phyloP scores from a whole-genome alignment of 2,329 filamentous ascomycete genomes.

The Leptographium galeiforme region DNA sequence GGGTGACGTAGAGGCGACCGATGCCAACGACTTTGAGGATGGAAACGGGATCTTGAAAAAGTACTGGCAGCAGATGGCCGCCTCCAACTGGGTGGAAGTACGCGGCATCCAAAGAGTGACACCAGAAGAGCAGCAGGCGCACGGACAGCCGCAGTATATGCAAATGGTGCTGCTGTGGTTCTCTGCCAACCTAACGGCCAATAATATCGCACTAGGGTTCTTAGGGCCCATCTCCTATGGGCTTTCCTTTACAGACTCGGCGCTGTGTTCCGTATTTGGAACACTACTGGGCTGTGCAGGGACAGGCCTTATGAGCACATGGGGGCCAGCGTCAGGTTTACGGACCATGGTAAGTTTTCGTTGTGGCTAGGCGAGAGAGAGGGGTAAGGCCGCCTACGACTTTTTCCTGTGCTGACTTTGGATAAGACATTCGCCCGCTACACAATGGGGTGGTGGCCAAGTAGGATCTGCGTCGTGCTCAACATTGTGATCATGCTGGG shows the following conservation, averaged over 20 bases:
- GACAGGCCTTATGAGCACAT: conserved; percentile 7
- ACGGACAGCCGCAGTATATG: conserved; percentile 19
- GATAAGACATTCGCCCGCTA: conserved; percentile 12
- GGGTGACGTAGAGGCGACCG: neutral
- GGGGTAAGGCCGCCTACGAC: too few species aligned
- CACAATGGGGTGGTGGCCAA: conserved; percentile 21
- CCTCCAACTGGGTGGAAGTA: conserved; percentile 1
- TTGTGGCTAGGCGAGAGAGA: too few species aligned
- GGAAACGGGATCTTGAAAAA: neutral
- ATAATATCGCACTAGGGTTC: conserved; percentile 23
- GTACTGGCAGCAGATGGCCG: neutral
- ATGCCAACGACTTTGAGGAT: too few species aligned
- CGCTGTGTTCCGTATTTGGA: conserved; percentile 11
- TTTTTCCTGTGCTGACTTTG: neutral
- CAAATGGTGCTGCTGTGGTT: conserved; percentile 30
- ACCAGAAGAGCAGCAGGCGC: conserved; percentile 18
- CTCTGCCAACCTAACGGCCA: conserved; percentile 28
- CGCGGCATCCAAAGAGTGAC: conserved; percentile 5
- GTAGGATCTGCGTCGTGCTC: conserved; percentile 16
- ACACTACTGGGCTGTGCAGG: conserved; percentile 5
- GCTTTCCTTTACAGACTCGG: conserved; percentile 17
- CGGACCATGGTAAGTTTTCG: conserved; percentile 8
- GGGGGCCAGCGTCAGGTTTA: conserved; percentile 5
- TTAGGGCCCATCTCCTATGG: conserved; percentile 18
- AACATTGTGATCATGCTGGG: conserved; percentile 19